Conservation (phyloP, 2,329 filamentous ascomycete genomes). For the Aspergillus ruber region DNA sequence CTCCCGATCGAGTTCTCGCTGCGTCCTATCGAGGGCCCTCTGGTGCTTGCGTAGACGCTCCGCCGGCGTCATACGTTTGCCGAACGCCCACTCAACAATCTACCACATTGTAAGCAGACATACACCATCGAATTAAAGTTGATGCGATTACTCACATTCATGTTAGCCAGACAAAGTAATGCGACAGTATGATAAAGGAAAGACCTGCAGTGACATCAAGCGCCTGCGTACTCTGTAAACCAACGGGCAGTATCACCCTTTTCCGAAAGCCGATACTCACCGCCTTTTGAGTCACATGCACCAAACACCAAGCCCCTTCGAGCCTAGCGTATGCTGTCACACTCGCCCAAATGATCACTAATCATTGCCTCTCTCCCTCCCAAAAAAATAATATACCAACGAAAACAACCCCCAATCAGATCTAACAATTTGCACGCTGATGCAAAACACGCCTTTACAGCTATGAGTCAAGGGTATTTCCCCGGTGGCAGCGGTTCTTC, state of each 20-base stretch:
- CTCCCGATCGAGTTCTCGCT: constrained; percentile 91
- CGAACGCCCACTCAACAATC: constrained; percentile 98
- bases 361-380: too few species aligned
- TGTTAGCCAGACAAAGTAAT: constrained; percentile 8
- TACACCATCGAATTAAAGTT: not conserved
- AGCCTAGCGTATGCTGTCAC: constrained; percentile 14
- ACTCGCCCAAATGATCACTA: not conserved
- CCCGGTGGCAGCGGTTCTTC: constrained; percentile 28
- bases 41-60: constrained; percentile 65
- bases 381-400: constrained; percentile 16
- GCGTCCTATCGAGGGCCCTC: constrained; percentile 92
- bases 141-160: constrained; percentile 33
- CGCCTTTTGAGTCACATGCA: constrained; percentile 17
- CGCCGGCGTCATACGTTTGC: constrained; percentile 96
- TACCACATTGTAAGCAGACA: constrained; percentile 32
- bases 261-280: not conserved
- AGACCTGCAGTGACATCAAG: constrained; percentile 6
- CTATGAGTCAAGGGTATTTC: constrained; percentile 41
- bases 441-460: constrained; percentile 10
- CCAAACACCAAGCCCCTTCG: constrained; percentile 16
- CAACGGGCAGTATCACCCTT: not conserved
- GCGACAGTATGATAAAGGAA: not conserved
- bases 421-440: constrained; percentile 7
- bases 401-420: constrained; percentile 14
- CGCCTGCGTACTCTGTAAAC: not conserved